Evolutionary conservation across 2,329 filamentous ascomycete genomes (phyloP).

Genomic region (Calonectria hawksworthii): DNA sequence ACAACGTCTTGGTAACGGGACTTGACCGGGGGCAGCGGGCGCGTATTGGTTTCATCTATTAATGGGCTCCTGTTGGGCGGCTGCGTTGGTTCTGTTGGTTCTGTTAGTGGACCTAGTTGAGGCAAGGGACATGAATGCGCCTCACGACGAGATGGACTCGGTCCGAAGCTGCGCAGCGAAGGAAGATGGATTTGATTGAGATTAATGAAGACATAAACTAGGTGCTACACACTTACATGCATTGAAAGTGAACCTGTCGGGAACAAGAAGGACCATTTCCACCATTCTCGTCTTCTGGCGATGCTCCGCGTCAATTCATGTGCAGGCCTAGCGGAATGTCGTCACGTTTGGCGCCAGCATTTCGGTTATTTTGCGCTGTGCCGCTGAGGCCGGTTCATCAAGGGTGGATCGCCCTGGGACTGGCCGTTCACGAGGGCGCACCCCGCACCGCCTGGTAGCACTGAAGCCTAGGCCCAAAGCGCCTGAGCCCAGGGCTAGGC

Average conservation of each 20-base stretch:
- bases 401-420: not conserved
- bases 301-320: not conserved
- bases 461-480: not conserved
- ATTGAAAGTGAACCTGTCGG: not conserved
- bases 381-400: not conserved
- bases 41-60: conserved; percentile 4
- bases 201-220: not conserved
- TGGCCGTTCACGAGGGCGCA: not conserved
- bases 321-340: not conserved
- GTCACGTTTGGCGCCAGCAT: not conserved
- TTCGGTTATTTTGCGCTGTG: not conserved
- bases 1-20: conserved; percentile 10
- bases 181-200: not conserved
- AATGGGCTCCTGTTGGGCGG: not conserved
- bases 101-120: not conserved
- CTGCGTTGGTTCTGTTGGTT: conserved; percentile 1
- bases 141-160: not conserved
- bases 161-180: not conserved
- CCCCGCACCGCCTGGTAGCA: conserved; percentile 13
- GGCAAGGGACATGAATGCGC: not conserved
- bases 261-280: conserved; percentile 2
- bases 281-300: not conserved
- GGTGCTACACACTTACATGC: not conserved
- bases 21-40: not conserved
- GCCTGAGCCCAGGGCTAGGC: conserved; percentile 1